Base-by-base conservation (phyloP, 805 yeast species). In the Ogataea methylovora region DNA sequence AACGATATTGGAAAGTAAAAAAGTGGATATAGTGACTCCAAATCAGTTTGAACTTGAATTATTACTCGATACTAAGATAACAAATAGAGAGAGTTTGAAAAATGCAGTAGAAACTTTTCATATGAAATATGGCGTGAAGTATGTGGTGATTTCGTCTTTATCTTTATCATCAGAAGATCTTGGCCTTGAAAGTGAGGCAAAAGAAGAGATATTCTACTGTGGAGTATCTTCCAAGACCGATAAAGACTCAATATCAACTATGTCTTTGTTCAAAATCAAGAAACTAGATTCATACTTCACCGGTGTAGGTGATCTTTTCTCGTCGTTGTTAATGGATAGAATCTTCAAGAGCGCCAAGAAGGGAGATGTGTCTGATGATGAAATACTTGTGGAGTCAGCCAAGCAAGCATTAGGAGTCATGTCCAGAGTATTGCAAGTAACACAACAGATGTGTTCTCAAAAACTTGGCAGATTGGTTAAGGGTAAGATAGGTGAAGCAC, bases 241-340 rank as follows among this genome's bases (percentile, higher is more conserved):
- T 7, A 19, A 27, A 4, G 43, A 40, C n/a, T 16, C 19, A 6
- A n/a, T n/a, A n/a, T n/a, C n/a, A n/a, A 25, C 24, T 5, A 23
- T 32, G 4, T 24, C 13, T 25, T 12, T 26, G 12, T 32, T 32
- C 13, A 16, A 21, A 7, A 67, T 82, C 11, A 81, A 84, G 2
- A 63, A 67, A 24, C 71, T 85, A 27, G 75, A 79, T 35, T 79
- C 90, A 5, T 86, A 90, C 54, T 90, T 88, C 59, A 85, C 96
- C 0, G 97, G 97, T 2, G 95, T 92, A 0, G 97, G 97, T 6
- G 97, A 88, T 49, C 58, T 88, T 27, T 88, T 90, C 47, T 79
- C 95, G 0, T 90, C 95, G 0, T 55, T 88, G 26, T 54, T 87
- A 22, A 46, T 84, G 5, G 94, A 82, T 54, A 70, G 84, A 44